Percentiles rank a stretch among this genome's conserved stretches.
Evolutionary conservation across 2,329 filamentous ascomycete genomes (phyloP).

Genomic region (Ophiostoma ulmi): DNA sequence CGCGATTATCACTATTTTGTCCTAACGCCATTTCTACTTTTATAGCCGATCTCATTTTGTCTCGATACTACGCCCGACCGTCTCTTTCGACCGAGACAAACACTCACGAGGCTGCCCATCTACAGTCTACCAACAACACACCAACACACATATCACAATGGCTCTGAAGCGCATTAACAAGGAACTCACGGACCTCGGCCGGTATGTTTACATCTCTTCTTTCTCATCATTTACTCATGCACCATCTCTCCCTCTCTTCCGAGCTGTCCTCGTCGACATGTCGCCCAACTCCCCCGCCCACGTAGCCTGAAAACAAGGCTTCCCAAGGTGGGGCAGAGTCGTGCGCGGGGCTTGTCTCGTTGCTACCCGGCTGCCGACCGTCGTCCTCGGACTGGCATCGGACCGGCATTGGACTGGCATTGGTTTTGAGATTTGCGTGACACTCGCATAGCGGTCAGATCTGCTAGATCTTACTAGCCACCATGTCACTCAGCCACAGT

Average conservation of each 20-base stretch:
- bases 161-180: constrained; percentile 93
- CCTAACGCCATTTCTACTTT: not conserved
- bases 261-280: not conserved
- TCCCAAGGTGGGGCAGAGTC: constrained; percentile 27
- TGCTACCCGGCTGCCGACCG: constrained; percentile 8
- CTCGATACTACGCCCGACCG: constrained; percentile 11
- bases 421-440: not conserved
- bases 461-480: not conserved
- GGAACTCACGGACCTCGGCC: constrained; percentile 84
- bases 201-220: constrained; percentile 48
- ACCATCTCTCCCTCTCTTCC: not conserved
- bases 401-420: not conserved
- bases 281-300: constrained; percentile 10
- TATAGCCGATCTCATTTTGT: not conserved
- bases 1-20: constrained; percentile 7
- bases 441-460: not conserved
- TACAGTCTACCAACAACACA: constrained; percentile 1
- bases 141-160: constrained; percentile 48
- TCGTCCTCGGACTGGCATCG: not conserved
- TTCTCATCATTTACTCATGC: not conserved
- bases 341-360: constrained; percentile 21
- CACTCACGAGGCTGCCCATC: constrained; percentile 9
- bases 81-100: constrained; percentile 17
- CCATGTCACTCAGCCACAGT: not conserved
- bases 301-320: constrained; percentile 25